Conservation (phyloP, 441 rosid species). For the Sinapis alba region DNA sequence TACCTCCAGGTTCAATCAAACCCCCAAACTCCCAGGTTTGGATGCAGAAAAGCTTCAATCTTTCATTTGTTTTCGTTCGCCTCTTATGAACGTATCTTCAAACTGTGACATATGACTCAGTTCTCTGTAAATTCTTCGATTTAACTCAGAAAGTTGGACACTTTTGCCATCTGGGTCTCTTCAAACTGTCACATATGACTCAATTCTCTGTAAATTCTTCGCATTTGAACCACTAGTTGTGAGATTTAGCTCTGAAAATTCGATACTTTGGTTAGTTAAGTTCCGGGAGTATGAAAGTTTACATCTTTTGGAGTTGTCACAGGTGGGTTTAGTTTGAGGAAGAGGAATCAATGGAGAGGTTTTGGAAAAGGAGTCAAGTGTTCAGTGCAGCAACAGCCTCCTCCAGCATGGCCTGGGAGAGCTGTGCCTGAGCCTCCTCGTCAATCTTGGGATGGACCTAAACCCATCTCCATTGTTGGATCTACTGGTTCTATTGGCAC, state of each 20-base stretch:
- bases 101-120: neutral
- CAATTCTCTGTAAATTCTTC: too few species aligned
- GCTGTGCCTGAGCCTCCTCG: conserved; percentile 68
- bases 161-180: neutral
- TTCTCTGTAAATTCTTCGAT: neutral
- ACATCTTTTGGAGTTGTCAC: conserved; percentile 15
- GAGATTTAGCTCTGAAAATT: neutral
- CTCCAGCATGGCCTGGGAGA: conserved; percentile 95
- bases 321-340: conserved; percentile 64
- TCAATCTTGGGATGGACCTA: conserved; percentile 84
- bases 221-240: neutral
- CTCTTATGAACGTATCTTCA: neutral
- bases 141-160: neutral
- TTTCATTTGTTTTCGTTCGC: neutral
- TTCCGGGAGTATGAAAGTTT: neutral
- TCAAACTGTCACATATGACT: neutral
- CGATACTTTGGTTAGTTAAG: neutral
- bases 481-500: conserved; percentile 98
- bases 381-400: conserved; percentile 53
- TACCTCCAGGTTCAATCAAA: conserved; percentile 46
- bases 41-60: neutral
- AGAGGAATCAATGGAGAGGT: conserved; percentile 46
- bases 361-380: conserved; percentile 61
- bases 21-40: conserved; percentile 61
- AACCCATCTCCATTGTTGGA: conserved; percentile 86